Conservation (phyloP, 1,284 basidiomycete genomes). For the Ceratorhiza oryzae-sativae region DNA sequence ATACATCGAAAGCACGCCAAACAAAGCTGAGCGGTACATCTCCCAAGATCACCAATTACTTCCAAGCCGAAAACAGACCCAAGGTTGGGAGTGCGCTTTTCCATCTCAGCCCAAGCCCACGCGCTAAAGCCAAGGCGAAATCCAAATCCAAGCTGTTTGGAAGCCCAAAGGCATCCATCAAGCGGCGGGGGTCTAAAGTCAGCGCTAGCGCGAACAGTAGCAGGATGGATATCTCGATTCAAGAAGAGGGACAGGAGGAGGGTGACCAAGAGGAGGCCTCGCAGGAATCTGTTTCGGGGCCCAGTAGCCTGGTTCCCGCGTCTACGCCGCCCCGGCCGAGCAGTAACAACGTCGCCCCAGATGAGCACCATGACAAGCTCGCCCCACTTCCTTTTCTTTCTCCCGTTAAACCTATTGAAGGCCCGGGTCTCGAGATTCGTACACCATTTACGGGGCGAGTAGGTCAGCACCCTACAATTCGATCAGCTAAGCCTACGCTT, state of each 20-base stretch:
- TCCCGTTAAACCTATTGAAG: conserved; percentile 18
- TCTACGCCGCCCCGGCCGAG: background rate
- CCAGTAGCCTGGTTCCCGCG: background rate
- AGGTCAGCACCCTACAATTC: conserved; percentile 3
- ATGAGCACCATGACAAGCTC: conserved; percentile 16
- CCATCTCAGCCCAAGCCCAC: conserved; percentile 32
- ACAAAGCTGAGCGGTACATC: conserved; percentile 1
- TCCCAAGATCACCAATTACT: conserved; percentile 19
- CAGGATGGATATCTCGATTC: background rate
- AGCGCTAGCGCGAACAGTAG: conserved; percentile 16
- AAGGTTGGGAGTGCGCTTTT: conserved; percentile 8
- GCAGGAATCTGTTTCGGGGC: background rate
- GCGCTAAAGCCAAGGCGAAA: conserved; percentile 16
- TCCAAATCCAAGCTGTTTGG: conserved; percentile 14
- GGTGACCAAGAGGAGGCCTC: background rate
- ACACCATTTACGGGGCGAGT: conserved; percentile 14
- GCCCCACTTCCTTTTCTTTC: conserved; percentile 17
- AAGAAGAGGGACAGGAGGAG: background rate
- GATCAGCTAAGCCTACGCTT: background rate
- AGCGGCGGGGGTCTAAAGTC: conserved; percentile 13
- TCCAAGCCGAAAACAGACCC: conserved; percentile 14
- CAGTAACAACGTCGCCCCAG: background rate
- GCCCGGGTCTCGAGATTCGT: conserved; percentile 27
- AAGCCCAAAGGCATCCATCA: background rate
- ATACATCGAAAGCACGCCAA: conserved; percentile 9